These are phyloP conservation scores for Lyophyllum decastes DNA, from an alignment of 768 basidiomycete species.

Conservation along the genomic window DNA sequence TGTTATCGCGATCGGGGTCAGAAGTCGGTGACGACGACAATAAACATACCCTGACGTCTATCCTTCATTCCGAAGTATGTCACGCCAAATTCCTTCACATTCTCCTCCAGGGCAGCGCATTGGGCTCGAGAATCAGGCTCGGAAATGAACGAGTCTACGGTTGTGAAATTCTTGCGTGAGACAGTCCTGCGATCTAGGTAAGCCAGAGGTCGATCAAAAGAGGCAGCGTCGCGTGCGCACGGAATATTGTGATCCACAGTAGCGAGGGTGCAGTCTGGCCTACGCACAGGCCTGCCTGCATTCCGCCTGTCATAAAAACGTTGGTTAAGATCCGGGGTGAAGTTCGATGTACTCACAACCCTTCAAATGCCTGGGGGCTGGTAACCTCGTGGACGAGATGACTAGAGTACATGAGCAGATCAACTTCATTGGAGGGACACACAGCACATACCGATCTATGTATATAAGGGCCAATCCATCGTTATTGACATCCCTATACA, in stretches of 20 bases:
- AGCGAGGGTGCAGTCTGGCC: constrained; percentile 87
- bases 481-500: constrained; percentile 63
- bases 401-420: constrained; percentile 25
- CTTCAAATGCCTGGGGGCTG: constrained; percentile 92
- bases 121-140: constrained; percentile 88
- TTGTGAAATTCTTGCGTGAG: constrained; percentile 75
- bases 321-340: constrained; percentile 12
- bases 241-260: constrained; percentile 90
- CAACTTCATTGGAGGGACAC: background rate
- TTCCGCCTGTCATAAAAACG: constrained; percentile 48
- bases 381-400: constrained; percentile 89
- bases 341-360: constrained; percentile 52
- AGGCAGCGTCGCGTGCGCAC: constrained; percentile 43
- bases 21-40: background rate
- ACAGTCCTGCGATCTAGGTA: constrained; percentile 50
- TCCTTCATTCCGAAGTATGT: constrained; percentile 93
- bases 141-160: constrained; percentile 70
- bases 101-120: constrained; percentile 81
- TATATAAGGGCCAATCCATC: constrained; percentile 82
- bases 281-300: constrained; percentile 74
- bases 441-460: constrained; percentile 66
- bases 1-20: constrained; percentile 25
- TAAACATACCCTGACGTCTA: constrained; percentile 71
- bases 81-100: constrained; percentile 89
- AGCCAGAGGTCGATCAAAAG: background rate